Evolutionary conservation across 2,329 filamentous ascomycete genomes (phyloP).

Genomic region (Venturia pyrina): DNA sequence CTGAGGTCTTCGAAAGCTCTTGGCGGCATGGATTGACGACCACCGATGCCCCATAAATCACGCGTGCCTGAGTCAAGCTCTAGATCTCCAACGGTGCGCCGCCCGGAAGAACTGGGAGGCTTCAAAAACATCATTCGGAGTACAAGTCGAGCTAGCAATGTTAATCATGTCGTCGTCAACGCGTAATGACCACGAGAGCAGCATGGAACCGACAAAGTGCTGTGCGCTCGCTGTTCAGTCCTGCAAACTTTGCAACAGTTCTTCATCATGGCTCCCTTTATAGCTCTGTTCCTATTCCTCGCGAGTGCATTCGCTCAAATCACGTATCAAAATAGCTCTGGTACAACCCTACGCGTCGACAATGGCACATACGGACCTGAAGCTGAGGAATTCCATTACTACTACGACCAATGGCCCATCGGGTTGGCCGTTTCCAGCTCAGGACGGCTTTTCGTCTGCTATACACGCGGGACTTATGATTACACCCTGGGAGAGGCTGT

Average conservation of each 20-base stretch:
- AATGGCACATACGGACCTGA: conserved; percentile 25
- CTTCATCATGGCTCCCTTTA: background rate
- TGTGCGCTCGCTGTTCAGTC: background rate
- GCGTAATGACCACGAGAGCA: background rate
- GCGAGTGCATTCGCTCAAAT: background rate
- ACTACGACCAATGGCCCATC: conserved; percentile 42
- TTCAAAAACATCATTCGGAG: background rate
- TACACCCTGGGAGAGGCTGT: conserved; percentile 13
- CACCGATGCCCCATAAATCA: too few relatives aligned
- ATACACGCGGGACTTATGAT: conserved; percentile 41
- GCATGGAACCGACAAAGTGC: background rate
- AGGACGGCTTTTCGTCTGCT: conserved; percentile 6
- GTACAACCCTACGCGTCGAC: background rate
- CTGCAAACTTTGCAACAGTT: background rate
- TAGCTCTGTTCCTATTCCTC: background rate
- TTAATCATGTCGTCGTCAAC: background rate
- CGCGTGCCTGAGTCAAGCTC: background rate
- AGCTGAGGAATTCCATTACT: conserved; percentile 40
- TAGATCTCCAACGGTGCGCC: background rate
- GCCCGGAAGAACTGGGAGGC: background rate
- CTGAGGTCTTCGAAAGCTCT: too few relatives aligned
- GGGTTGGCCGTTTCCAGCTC: conserved; percentile 17
- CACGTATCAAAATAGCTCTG: background rate
- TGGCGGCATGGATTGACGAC: too few relatives aligned
- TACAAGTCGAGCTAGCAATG: background rate